phyloP scores from a whole-genome alignment of 2,329 filamentous ascomycete genomes.

The Cryoendolithus antarcticus region DNA sequence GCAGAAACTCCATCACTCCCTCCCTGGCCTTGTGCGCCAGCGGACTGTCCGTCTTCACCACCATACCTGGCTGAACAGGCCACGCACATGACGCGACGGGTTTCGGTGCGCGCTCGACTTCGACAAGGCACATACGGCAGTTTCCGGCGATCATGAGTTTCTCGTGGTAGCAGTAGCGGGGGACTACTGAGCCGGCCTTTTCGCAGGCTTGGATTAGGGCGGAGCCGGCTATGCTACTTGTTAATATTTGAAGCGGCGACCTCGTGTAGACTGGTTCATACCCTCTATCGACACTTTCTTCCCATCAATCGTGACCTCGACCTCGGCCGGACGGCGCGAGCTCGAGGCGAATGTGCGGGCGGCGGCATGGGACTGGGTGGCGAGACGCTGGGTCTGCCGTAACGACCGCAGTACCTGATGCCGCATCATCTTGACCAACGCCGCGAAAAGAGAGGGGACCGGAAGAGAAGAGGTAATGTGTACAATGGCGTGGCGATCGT shows the following conservation, averaged over 20 bases:
- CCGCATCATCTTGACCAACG: conserved; percentile 43
- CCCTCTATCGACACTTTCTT: conserved; percentile 98
- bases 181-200: conserved; percentile 83
- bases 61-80: conserved; percentile 97
- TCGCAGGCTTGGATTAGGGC: conserved; percentile 98
- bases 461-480: no score
- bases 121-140: conserved; percentile 98
- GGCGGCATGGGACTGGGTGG: conserved; percentile 34
- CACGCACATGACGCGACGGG: conserved; percentile 96
- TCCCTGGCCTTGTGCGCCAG: conserved; percentile 95
- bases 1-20: conserved; percentile 96
- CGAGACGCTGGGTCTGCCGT: conserved; percentile 42
- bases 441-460: no score
- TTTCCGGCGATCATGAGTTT: conserved; percentile 99
- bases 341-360: conserved; percentile 75
- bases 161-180: conserved; percentile 99
- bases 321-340: conserved; percentile 68
- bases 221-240: conserved; percentile 58
- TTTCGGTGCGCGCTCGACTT: conserved; percentile 93
- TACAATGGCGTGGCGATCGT: no score
- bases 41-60: conserved; percentile 95
- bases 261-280: conserved; percentile 30
- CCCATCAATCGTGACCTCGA: conserved; percentile 92
- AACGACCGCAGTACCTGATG: conserved; percentile 52
- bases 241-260: no score